Evolutionary conservation across 768 basidiomycete genomes (phyloP).

Genomic region (Auricularia sp.): DNA sequence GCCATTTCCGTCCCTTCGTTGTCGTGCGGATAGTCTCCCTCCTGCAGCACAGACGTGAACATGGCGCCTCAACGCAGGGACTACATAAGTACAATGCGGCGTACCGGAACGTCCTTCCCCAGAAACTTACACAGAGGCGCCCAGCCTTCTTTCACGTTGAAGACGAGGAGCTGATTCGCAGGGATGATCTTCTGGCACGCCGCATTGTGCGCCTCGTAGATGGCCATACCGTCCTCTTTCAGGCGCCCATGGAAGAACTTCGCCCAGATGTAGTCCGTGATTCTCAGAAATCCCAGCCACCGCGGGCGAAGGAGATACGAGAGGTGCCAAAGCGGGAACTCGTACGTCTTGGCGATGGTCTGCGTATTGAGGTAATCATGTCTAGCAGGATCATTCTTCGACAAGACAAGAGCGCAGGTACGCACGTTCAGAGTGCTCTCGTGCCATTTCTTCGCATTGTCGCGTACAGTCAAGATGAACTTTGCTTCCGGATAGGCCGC

Average conservation of each 20-base stretch:
- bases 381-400: not conserved
- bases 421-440: not conserved
- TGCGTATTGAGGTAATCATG: not conserved
- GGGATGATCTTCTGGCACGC: not conserved
- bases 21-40: too few species aligned
- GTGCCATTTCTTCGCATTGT: not conserved
- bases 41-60: too few species aligned
- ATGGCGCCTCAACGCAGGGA: not conserved
- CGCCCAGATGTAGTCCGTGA: not conserved
- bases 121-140: constrained; percentile 3
- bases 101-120: not conserved
- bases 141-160: constrained; percentile 5
- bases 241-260: not conserved
- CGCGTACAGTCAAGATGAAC: constrained; percentile 1
- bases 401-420: not conserved
- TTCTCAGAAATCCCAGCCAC: not conserved
- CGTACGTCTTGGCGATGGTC: not conserved
- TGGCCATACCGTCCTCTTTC: not conserved
- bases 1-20: too few species aligned
- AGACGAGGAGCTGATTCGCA: not conserved
- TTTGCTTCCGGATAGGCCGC: constrained; percentile 1
- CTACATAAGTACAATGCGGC: not conserved
- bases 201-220: not conserved
- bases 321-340: not conserved
- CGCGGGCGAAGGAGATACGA: not conserved